Evolutionary conservation across 441 rosid genomes (phyloP).

Genomic region (Corymbia calophylla): DNA sequence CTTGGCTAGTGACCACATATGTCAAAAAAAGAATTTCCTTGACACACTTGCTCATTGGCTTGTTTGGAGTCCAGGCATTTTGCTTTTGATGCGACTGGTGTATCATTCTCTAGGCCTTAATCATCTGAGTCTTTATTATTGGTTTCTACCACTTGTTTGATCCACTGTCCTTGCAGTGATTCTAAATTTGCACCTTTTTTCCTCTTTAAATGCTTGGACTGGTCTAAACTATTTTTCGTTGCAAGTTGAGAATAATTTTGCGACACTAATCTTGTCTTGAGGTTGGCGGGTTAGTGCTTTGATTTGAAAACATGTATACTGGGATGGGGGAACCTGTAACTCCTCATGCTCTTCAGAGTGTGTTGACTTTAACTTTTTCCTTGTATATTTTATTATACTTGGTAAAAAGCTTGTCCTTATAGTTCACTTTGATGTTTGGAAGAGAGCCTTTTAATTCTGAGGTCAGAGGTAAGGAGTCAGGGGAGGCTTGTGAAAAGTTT

Average conservation of each 20-base stretch:
- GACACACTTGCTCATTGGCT: neutral
- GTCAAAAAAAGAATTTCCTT: neutral
- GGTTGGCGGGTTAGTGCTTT: neutral
- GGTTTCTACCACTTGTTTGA: neutral
- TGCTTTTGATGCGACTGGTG: neutral
- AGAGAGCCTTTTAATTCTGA: slow-evolving; percentile 2
- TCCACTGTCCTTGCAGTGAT: neutral
- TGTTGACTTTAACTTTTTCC: neutral
- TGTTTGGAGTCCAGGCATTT: neutral
- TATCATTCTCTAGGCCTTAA: neutral
- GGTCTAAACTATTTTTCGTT: neutral
- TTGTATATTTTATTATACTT: neutral
- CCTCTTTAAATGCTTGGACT: neutral
- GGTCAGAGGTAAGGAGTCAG: slow-evolving; percentile 1
- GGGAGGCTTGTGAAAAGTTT: slow-evolving; percentile 4
- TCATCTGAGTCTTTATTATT: neutral
- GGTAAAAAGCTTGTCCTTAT: neutral
- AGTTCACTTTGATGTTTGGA: neutral
- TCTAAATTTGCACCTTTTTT: neutral
- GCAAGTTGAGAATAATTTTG: neutral
- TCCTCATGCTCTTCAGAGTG: neutral
- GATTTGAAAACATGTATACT: neutral
- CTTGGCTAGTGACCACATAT: neutral
- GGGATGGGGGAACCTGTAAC: neutral
- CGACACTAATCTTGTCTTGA: neutral